phyloP scores from a whole-genome alignment of 2,329 filamentous ascomycete genomes.

The Talaromyces marneffei region DNA sequence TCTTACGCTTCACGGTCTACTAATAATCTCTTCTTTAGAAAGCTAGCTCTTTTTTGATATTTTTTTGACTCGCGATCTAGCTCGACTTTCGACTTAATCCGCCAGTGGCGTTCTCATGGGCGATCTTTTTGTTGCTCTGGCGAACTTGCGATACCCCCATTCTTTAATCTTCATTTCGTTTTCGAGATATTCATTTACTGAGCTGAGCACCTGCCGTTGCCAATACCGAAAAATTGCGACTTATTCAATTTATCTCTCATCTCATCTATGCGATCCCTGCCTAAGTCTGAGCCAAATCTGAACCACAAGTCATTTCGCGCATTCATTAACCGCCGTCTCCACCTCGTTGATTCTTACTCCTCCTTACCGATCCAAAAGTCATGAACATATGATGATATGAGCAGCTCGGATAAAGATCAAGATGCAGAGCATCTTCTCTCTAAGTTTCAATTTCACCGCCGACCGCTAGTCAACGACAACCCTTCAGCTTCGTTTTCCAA shows the following conservation, averaged over 20 bases:
- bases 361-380: neutral
- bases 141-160: neutral
- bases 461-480: neutral
- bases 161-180: neutral
- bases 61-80: neutral
- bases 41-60: neutral
- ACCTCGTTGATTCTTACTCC: neutral
- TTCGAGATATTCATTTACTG: neutral
- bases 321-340: neutral
- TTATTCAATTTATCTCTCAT: neutral
- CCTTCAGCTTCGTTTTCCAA: neutral
- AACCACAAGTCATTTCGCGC: neutral
- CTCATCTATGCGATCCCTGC: neutral
- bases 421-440: slow-evolving; percentile 23
- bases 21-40: neutral
- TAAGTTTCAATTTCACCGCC: slow-evolving; percentile 20
- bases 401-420: slow-evolving; percentile 19
- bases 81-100: neutral
- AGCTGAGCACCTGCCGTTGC: neutral
- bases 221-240: neutral
- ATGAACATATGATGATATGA: slow-evolving; percentile 3
- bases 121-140: neutral
- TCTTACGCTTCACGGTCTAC: neutral
- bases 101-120: neutral
- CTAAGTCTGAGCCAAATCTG: neutral